Conservation (phyloP, 2,329 filamentous ascomycete genomes). For the Penicillium brevicompactum region DNA sequence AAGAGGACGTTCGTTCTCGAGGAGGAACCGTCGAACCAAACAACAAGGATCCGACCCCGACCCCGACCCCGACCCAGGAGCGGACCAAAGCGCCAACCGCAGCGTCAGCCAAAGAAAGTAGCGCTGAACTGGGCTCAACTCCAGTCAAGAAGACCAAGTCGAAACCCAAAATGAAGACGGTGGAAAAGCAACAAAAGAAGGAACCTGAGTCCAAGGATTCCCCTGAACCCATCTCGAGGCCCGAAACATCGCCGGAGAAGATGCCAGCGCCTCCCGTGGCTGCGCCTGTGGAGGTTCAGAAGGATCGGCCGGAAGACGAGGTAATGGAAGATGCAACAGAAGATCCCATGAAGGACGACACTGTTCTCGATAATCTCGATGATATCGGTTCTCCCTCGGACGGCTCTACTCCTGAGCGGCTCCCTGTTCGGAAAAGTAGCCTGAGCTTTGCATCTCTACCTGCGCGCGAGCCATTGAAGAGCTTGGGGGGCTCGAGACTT, state of each 20-base stretch:
- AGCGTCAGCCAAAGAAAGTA: constrained; percentile 1
- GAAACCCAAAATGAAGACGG: constrained; percentile 1
- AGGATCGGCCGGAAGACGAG: constrained; percentile 16
- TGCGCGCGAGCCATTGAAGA: constrained; percentile 85
- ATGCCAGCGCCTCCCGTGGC: constrained; percentile 6
- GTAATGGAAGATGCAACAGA: constrained; percentile 26
- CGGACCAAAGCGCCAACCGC: constrained; percentile 9
- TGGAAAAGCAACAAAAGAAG: constrained; percentile 4
- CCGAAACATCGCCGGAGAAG: constrained; percentile 21
- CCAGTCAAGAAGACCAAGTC: constrained; percentile 6
- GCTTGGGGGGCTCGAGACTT: constrained; percentile 67
- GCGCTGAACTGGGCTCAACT: constrained; percentile 2
- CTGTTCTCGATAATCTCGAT: constrained; percentile 42
- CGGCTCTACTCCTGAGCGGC: constrained; percentile 55
- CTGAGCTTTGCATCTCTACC: constrained; percentile 92
- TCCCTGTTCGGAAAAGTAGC: constrained; percentile 86
- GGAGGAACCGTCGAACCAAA: constrained; percentile 43
- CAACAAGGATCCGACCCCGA: constrained; percentile 31
- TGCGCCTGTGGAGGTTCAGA: constrained; percentile 7
- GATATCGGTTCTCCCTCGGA: constrained; percentile 53
- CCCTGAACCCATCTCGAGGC: constrained; percentile 11
- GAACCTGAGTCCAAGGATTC: constrained; percentile 11
- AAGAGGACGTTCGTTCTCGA: constrained; percentile 39
- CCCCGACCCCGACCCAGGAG: constrained; percentile 24
- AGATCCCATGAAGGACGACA: constrained; percentile 32